Conservation (phyloP, 139 green algal genomes). For the Coelastrella sp. region DNA sequence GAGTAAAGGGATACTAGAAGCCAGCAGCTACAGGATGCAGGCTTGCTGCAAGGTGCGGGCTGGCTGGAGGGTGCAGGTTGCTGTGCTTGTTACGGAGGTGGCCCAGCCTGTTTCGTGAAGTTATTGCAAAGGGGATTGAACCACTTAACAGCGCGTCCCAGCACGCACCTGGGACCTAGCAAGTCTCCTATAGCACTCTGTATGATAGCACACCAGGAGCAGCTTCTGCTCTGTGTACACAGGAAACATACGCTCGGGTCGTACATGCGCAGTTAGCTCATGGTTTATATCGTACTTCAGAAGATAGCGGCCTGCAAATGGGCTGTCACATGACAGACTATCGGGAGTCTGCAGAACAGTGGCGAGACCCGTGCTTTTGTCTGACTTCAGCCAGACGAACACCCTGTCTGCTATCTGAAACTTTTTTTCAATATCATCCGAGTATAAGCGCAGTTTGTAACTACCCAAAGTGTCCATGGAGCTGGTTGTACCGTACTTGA, state of each 20-base stretch:
- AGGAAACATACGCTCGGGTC: conserved; percentile 27
- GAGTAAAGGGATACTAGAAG: not conserved
- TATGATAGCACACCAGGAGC: conserved; percentile 26
- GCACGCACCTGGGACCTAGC: conserved; percentile 34
- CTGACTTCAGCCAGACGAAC: conserved; percentile 35
- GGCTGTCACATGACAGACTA: not conserved
- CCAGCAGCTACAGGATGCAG: not conserved
- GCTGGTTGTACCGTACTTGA: too few relatives aligned
- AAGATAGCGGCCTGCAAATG: conserved; percentile 7
- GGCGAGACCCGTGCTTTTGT: conserved; percentile 17
- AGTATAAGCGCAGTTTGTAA: not conserved
- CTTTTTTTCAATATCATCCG: not conserved
- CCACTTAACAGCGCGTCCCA: too few relatives aligned
- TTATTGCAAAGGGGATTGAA: too few relatives aligned
- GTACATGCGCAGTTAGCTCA: conserved; percentile 24
- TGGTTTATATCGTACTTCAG: not conserved
- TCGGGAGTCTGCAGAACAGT: conserved; percentile 36
- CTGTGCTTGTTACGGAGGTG: too few relatives aligned
- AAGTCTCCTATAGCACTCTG: conserved; percentile 19
- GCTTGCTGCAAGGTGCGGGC: not conserved
- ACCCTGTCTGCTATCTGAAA: not conserved
- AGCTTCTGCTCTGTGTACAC: conserved; percentile 9
- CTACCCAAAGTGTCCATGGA: not conserved
- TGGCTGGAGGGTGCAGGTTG: too few relatives aligned
- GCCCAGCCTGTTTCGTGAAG: too few relatives aligned